Conservation (phyloP, 2,329 filamentous ascomycete species). For the Stagonosporopsis cucurbitacearum region DNA sequence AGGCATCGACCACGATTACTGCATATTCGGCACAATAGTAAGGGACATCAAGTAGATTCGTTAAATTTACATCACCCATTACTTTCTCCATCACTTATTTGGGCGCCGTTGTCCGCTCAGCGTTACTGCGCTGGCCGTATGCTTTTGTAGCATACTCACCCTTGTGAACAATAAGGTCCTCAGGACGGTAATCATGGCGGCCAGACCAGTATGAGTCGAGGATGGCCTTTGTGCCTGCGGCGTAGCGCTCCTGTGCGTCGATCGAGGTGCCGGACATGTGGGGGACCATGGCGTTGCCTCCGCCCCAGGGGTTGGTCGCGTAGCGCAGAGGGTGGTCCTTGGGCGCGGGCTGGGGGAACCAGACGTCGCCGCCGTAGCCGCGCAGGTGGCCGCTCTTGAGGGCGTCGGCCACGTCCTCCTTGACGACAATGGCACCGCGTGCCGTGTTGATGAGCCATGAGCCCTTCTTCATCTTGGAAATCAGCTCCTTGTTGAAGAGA, state of each 20-base stretch:
- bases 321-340: conserved; percentile 90
- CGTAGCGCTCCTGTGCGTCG: conserved; percentile 86
- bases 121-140: conserved; percentile 75
- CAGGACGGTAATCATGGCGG: conserved; percentile 81
- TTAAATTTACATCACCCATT: too few relatives aligned
- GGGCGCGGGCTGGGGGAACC: conserved; percentile 97
- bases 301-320: conserved; percentile 92
- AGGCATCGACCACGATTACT: too few relatives aligned
- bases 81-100: conserved; percentile 28
- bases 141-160: conserved; percentile 96
- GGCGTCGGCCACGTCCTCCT: conserved; percentile 96
- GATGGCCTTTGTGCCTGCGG: conserved; percentile 86
- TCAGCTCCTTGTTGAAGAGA: conserved; percentile 98
- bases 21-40: too few relatives aligned
- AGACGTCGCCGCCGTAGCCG: conserved; percentile 87
- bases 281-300: conserved; percentile 97
- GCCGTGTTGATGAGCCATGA: conserved; percentile 99
- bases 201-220: conserved; percentile 89
- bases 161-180: conserved; percentile 88
- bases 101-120: conserved; percentile 14
- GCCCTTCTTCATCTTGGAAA: conserved; percentile 98
- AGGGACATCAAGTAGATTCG: too few relatives aligned
- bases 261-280: conserved; percentile 99
- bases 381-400: conserved; percentile 90
- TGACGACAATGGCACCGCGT: conserved; percentile 97